Base-by-base conservation (phyloP, 805 yeast genomes). In the Kuraishia piskuri region DNA sequence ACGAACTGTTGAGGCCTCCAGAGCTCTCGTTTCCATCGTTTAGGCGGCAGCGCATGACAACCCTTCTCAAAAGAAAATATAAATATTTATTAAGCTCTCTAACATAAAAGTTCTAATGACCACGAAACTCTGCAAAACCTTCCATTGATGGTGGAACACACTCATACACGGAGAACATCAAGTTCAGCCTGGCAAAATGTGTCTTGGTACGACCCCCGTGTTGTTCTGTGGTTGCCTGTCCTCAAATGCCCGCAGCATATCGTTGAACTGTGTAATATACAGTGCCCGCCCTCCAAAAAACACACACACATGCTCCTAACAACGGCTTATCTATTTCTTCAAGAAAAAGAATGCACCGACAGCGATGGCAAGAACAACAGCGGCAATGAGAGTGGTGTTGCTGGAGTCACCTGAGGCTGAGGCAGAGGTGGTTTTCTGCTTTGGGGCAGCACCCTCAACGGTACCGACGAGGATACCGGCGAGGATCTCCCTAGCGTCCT, bases 401-500 rank as follows among this genome's bases (percentile, higher is more conserved):
- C 46, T 56, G 40, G 55, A 25, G 23, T 50, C 51, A 20, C 40
- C 40, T 14, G 57, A 44, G 17, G 17, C 3, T 22, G 62, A 46
- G 36, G 58, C 22, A 2, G 61, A 51, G 19, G 61, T 48, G 47
- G 62, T 54, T 8, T 57, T 55, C 17, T 60, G 65, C 25, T 65
- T 64, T 46, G 80, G 79, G 45, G 78, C 77, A 50, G 83, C 88
- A 64, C 72, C 72, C 51, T 90, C 91, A 52, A 92, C 76, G 52
- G 78, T 84, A 59, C 99, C 99, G 55, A 94, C 78, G 60, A 79
- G 74, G 65, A 90, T 73, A 46, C 79, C 82, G 48, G 72, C 76
- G 63, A 94, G 75, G 60, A 86, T 76, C 62, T 86, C 94, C 61
- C 84, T 83, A 46, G 99, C 98, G 60, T 91, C 97, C 58, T 91